Percentiles rank a stretch among this genome's conserved stretches.
Conservation (phyloP, 371 early-diverging fungal genomes). For the Basidiobolus meristosporus region DNA sequence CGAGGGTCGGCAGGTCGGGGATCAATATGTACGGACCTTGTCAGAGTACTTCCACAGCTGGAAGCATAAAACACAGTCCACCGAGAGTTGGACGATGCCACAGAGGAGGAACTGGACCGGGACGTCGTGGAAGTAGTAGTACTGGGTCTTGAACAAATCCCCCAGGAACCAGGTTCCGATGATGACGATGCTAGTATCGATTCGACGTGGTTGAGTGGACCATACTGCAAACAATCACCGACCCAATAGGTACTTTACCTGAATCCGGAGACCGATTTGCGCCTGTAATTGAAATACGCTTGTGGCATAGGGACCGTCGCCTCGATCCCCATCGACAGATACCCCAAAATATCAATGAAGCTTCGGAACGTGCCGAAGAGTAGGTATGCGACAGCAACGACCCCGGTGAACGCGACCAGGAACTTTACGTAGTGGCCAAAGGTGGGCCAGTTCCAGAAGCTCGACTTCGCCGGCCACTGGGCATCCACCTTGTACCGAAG, state of each 20-base stretch:
- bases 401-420: slow-evolving; percentile 14
- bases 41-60: no score
- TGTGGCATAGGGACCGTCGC: slow-evolving; percentile 39
- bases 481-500: slow-evolving; percentile 8
- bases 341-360: slow-evolving; percentile 16
- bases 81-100: slow-evolving; percentile 30
- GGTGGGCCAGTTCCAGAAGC: slow-evolving; percentile 5
- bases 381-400: slow-evolving; percentile 11
- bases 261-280: slow-evolving; percentile 30
- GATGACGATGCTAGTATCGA: slow-evolving; percentile 8
- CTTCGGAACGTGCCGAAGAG: slow-evolving; percentile 8
- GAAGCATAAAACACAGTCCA: slow-evolving; percentile 21
- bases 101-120: slow-evolving; percentile 44
- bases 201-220: background rate
- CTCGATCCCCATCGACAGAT: slow-evolving; percentile 23
- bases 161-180: slow-evolving; percentile 26
- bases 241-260: no score
- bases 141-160: slow-evolving; percentile 39
- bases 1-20: no score
- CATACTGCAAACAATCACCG: no score
- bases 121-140: slow-evolving; percentile 24
- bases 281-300: slow-evolving; percentile 22
- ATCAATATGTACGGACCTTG: no score
- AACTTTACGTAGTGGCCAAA: slow-evolving; percentile 15
- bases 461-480: background rate